phyloP scores from a whole-genome alignment of 164 flowering plant genomes.

The Kalanchoe fedtschenkoi region DNA sequence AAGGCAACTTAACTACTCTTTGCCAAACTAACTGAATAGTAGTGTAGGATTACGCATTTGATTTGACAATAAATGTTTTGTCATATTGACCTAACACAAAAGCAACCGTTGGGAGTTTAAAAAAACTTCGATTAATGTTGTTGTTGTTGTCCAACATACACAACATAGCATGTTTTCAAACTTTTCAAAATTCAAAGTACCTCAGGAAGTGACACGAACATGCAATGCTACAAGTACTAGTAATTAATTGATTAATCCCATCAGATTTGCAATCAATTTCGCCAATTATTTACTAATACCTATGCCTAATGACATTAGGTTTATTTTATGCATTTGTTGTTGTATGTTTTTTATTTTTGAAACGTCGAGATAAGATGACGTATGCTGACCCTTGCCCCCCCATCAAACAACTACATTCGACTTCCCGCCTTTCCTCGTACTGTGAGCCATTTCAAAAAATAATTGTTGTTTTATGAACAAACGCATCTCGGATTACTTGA shows the following conservation, averaged over 20 bases:
- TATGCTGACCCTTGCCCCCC: neutral
- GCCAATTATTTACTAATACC: too few relatives aligned
- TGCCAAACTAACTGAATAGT: too few relatives aligned
- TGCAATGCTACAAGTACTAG: too few relatives aligned
- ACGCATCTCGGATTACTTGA: neutral
- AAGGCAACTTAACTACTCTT: too few relatives aligned
- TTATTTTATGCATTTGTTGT: too few relatives aligned
- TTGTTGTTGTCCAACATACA: neutral
- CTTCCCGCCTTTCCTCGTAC: constrained; percentile 5
- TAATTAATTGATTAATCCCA: neutral
- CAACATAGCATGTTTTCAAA: neutral
- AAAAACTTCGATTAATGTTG: neutral
- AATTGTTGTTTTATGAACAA: neutral
- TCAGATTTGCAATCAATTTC: too few relatives aligned
- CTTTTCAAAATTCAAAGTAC: constrained; percentile 3
- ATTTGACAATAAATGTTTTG: neutral
- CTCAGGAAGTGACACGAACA: neutral
- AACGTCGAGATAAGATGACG: neutral
- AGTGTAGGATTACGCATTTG: too few relatives aligned
- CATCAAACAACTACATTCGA: neutral
- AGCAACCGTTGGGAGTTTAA: constrained; percentile 5
- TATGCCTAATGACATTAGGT: too few relatives aligned
- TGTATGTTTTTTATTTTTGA: neutral
- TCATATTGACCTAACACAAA: neutral
- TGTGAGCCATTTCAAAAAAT: neutral